phyloP scores from a whole-genome alignment of 2,329 filamentous ascomycete species.

The Polytolypa hystricis region DNA sequence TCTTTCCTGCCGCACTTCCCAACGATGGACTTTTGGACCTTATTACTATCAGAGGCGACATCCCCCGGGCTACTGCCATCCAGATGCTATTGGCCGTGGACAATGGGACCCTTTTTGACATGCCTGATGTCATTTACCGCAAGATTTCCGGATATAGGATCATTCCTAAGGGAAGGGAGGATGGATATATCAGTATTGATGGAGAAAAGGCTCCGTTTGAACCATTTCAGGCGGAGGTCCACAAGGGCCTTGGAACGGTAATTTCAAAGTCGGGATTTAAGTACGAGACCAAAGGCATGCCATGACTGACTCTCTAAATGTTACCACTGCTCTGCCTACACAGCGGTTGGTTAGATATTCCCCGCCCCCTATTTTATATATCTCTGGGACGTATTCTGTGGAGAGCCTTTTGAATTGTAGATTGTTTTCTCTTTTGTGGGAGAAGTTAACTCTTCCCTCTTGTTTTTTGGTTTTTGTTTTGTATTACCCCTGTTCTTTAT shows the following conservation, averaged over 20 bases:
- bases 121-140: slow-evolving; percentile 63
- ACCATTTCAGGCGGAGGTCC: slow-evolving; percentile 84
- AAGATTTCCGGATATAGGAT: slow-evolving; percentile 86
- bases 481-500: neutral
- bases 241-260: slow-evolving; percentile 71
- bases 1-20: slow-evolving; percentile 68
- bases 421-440: too few relatives aligned
- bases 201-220: slow-evolving; percentile 80
- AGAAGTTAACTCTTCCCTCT: too few relatives aligned
- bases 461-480: slow-evolving; percentile 17
- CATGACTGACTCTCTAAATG: slow-evolving; percentile 10
- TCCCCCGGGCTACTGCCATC: slow-evolving; percentile 55
- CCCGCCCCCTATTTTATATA: too few relatives aligned
- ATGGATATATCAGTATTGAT: slow-evolving; percentile 88
- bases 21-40: slow-evolving; percentile 81
- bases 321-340: too few relatives aligned
- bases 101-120: slow-evolving; percentile 66
- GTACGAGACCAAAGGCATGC: slow-evolving; percentile 50
- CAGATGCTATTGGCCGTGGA: slow-evolving; percentile 62
- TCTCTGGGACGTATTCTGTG: too few relatives aligned
- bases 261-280: slow-evolving; percentile 60
- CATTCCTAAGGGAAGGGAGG: slow-evolving; percentile 56
- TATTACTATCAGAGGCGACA: slow-evolving; percentile 65
- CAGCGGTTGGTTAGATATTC: too few relatives aligned
- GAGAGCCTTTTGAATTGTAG: too few relatives aligned